These are phyloP conservation scores for Fusarium devonianum DNA, from an alignment of 2,329 filamentous ascomycete species.

Conservation along the genomic window DNA sequence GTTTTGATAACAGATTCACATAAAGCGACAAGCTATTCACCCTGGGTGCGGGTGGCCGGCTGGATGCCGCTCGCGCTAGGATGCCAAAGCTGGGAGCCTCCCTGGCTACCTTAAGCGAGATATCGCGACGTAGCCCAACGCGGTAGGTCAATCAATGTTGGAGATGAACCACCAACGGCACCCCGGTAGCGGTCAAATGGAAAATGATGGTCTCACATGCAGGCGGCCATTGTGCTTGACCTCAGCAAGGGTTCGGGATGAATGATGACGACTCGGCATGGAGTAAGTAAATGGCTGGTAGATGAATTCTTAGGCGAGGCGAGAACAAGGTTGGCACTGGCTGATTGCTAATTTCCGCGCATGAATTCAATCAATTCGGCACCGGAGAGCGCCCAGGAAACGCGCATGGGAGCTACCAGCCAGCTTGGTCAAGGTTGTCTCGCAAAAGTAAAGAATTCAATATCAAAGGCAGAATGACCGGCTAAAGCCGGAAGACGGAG, in stretches of 20 bases:
- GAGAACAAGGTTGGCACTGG: too few species aligned
- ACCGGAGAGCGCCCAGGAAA: too few species aligned
- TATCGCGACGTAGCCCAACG: neutral
- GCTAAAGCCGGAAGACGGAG: too few species aligned
- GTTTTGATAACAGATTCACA: too few species aligned
- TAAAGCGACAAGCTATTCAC: too few species aligned
- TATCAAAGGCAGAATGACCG: too few species aligned
- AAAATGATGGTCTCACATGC: constrained; percentile 27
- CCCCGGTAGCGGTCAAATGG: constrained; percentile 8
- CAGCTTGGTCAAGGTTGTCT: too few species aligned
- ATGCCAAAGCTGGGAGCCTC: constrained; percentile 16
- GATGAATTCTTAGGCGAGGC: too few species aligned
- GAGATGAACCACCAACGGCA: constrained; percentile 21
- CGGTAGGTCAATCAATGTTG: neutral
- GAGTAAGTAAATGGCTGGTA: constrained; percentile 11
- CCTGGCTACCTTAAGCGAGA: constrained; percentile 9
- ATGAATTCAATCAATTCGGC: too few species aligned
- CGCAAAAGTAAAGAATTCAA: too few species aligned
- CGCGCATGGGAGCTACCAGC: too few species aligned
- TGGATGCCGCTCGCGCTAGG: neutral
- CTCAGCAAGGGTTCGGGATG: constrained; percentile 11
- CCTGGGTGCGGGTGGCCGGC: constrained; percentile 13
- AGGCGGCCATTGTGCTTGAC: constrained; percentile 5
- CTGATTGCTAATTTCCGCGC: too few species aligned
- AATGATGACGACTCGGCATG: constrained; percentile 5